phyloP scores from a whole-genome alignment of 2,329 filamentous ascomycete genomes.

The Penicillium hordei region DNA sequence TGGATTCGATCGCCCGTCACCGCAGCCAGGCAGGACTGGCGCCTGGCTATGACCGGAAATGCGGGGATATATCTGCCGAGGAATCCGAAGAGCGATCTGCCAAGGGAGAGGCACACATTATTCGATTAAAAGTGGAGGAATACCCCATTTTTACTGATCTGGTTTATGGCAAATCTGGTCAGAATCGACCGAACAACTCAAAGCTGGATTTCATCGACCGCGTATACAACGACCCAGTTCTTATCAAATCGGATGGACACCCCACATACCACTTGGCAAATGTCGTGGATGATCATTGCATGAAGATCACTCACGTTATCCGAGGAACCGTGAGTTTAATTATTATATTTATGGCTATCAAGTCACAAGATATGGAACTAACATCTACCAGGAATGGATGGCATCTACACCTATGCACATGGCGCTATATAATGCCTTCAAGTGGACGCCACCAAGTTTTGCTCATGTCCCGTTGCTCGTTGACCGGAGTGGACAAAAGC shows the following conservation, averaged over 20 bases:
- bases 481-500: constrained; percentile 67
- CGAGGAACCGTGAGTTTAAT: constrained; percentile 66
- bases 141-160: constrained; percentile 71
- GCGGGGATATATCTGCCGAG: constrained; percentile 62
- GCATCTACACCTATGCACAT: constrained; percentile 82
- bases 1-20: constrained; percentile 65
- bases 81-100: constrained; percentile 71
- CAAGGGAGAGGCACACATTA: constrained; percentile 68
- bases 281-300: constrained; percentile 91
- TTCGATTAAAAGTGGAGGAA: constrained; percentile 70
- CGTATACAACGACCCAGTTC: constrained; percentile 76
- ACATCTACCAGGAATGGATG: constrained; percentile 74
- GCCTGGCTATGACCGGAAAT: constrained; percentile 70
- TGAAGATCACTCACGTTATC: constrained; percentile 95
- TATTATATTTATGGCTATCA: neutral
- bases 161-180: constrained; percentile 66
- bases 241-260: constrained; percentile 86
- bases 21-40: constrained; percentile 59
- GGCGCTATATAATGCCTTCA: constrained; percentile 72
- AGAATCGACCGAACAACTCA: constrained; percentile 52
- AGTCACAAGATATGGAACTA: neutral
- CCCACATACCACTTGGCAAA: constrained; percentile 98
- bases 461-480: constrained; percentile 77
- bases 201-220: constrained; percentile 48
- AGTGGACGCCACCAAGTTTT: constrained; percentile 71